A percentile compares a stretch with the other conserved stretches of the same genome.
Conservation (phyloP, 2,329 filamentous ascomycete genomes). For the Cercospora zeina region DNA sequence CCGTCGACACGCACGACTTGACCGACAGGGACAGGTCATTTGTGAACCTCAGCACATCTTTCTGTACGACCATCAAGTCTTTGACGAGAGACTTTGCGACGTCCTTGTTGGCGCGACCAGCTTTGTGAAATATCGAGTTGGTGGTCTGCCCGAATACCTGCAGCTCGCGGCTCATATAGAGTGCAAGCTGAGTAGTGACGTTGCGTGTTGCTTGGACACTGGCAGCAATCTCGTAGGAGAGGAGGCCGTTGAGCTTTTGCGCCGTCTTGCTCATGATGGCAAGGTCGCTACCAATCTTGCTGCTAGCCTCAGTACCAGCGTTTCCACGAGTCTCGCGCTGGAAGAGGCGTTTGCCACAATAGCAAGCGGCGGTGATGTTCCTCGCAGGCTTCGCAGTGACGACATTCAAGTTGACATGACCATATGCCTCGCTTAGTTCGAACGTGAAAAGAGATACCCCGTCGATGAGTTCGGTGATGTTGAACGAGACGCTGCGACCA, state of each 20-base stretch:
- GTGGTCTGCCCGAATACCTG: conserved; percentile 33
- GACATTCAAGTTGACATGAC: conserved; percentile 31
- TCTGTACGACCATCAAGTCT: conserved; percentile 25
- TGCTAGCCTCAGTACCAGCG: conserved; percentile 34
- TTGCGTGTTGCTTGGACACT: conserved; percentile 35
- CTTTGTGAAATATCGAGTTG: conserved; percentile 23
- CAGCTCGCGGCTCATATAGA: conserved; percentile 31
- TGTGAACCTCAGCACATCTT: conserved; percentile 27
- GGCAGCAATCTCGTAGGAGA: conserved; percentile 31
- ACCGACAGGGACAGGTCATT: conserved; percentile 24
- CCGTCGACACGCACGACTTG: conserved; percentile 22
- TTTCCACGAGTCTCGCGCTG: conserved; percentile 30
- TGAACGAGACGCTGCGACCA: conserved; percentile 25
- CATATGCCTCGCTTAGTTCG: conserved; percentile 33
- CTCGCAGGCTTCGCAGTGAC: conserved; percentile 26
- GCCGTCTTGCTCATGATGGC: conserved; percentile 31
- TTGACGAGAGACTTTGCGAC: conserved; percentile 22
- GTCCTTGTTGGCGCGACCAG: conserved; percentile 23
- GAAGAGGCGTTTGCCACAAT: conserved; percentile 28
- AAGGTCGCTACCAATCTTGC: conserved; percentile 35
- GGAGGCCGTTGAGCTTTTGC: conserved; percentile 27
- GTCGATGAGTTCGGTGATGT: conserved; percentile 34
- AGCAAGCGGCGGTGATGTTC: conserved; percentile 30
- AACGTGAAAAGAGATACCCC: conserved; percentile 36
- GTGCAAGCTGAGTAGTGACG: conserved; percentile 33